These are phyloP conservation scores for Kickxella alabastrina DNA, from an alignment of 192 early-diverging fungal species.

Conservation along the genomic window DNA sequence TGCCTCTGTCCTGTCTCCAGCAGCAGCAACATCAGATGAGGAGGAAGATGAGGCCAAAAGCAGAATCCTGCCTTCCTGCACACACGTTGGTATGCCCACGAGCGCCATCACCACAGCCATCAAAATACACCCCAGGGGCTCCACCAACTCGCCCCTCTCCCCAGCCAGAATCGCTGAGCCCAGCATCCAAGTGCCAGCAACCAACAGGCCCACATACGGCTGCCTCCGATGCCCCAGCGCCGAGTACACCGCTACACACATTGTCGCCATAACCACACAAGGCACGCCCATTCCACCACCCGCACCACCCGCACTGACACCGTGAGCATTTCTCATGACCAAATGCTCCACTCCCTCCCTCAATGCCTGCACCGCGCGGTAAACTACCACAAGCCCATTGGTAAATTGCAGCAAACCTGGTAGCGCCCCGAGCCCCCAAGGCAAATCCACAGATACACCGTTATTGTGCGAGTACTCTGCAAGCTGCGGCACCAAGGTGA, in stretches of 20 bases:
- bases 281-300: slow-evolving; percentile 9
- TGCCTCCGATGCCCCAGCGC: slow-evolving; percentile 38
- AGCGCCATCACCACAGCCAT: slow-evolving; percentile 26
- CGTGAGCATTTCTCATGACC: too few relatives aligned
- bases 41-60: too few relatives aligned
- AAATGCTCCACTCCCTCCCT: slow-evolving; percentile 46
- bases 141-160: slow-evolving; percentile 23
- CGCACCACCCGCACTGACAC: too few relatives aligned
- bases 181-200: too few relatives aligned
- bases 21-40: too few relatives aligned
- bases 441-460: slow-evolving; percentile 18
- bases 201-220: too few relatives aligned
- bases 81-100: slow-evolving; percentile 22
- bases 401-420: slow-evolving; percentile 35
- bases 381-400: slow-evolving; percentile 34
- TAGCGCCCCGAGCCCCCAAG: slow-evolving; percentile 11
- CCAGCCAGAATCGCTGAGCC: too few relatives aligned
- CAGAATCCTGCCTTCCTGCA: slow-evolving; percentile 19
- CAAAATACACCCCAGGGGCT: slow-evolving; percentile 35
- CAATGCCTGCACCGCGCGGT: slow-evolving; percentile 35
- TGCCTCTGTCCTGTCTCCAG: slow-evolving; percentile 1
- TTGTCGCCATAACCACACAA: slow-evolving; percentile 10
- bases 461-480: slow-evolving; percentile 40
- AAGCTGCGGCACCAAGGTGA: slow-evolving; percentile 17
- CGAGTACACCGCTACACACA: slow-evolving; percentile 11